A percentile compares a stretch with the other conserved stretches of the same genome.
Conservation (phyloP, 2,329 filamentous ascomycete genomes). For the Diplocarpon rosae region DNA sequence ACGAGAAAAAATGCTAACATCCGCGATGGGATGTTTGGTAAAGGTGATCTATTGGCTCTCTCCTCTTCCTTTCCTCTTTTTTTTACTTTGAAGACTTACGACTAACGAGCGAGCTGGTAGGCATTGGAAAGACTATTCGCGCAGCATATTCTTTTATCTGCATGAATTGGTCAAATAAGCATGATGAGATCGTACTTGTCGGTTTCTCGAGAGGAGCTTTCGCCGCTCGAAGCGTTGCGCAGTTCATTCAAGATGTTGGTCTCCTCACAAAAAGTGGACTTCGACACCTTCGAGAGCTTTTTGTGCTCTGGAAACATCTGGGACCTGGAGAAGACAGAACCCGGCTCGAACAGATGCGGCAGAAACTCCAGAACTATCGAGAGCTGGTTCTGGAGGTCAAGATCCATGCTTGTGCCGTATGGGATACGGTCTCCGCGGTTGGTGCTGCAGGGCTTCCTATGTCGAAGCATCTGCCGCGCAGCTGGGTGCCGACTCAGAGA, state of each 20-base stretch:
- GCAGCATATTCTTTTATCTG: conserved; percentile 36
- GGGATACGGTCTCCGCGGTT: conserved; percentile 7
- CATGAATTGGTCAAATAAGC: conserved; percentile 26
- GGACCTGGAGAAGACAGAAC: not conserved
- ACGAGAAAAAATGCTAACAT: conserved; percentile 25
- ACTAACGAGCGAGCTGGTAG: no score
- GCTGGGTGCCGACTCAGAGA: no score
- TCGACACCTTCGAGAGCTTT: conserved; percentile 5
- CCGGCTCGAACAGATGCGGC: not conserved
- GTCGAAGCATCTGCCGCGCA: no score
- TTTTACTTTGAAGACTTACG: no score
- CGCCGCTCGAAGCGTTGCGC: conserved; percentile 27
- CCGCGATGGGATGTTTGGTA: no score
- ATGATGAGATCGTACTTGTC: conserved; percentile 28
- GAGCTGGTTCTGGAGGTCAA: not conserved
- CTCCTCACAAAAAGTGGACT: conserved; percentile 26
- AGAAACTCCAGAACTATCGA: not conserved
- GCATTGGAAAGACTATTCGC: conserved; percentile 30
- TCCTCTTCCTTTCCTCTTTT: no score
- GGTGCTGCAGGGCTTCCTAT: not conserved
- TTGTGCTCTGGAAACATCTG: conserved; percentile 4
- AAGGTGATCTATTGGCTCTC: no score
- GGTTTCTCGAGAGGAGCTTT: conserved; percentile 31
- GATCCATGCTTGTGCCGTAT: conserved; percentile 8
- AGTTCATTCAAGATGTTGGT: conserved; percentile 7